Percentiles rank a stretch among this genome's conserved stretches.
phyloP scores from a whole-genome alignment of 257 asterid genomes.

The Jacaranda mimosifolia region DNA sequence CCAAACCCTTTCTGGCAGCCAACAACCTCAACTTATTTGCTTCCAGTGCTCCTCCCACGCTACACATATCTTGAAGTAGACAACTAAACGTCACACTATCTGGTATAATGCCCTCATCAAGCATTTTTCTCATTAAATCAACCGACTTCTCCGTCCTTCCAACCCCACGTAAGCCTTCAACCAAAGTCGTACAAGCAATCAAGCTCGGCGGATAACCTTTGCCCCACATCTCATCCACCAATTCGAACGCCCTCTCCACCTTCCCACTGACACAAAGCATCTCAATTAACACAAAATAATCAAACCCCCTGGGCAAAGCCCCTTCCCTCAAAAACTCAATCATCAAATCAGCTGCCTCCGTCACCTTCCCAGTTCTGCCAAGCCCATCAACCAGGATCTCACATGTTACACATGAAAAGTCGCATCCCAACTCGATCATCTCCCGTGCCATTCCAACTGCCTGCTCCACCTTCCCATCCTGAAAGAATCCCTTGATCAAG shows the following conservation, averaged over 20 bases:
- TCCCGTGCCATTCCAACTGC: slow-evolving; percentile 85
- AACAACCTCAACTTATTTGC: slow-evolving; percentile 79
- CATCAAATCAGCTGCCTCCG: slow-evolving; percentile 68
- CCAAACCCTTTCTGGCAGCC: slow-evolving; percentile 77
- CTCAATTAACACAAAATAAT: slow-evolving; percentile 63
- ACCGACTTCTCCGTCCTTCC: slow-evolving; percentile 54
- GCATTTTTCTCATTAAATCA: slow-evolving; percentile 63
- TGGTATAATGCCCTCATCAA: slow-evolving; percentile 59
- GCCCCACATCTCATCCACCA: slow-evolving; percentile 77
- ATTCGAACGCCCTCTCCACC: slow-evolving; percentile 54
- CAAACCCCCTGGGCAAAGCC: slow-evolving; percentile 65
- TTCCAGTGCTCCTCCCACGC: slow-evolving; percentile 60
- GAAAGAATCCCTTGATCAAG: slow-evolving; percentile 78
- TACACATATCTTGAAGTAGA: slow-evolving; percentile 73
- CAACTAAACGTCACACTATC: slow-evolving; percentile 88
- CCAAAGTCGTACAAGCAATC: slow-evolving; percentile 71
- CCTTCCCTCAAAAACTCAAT: slow-evolving; percentile 63
- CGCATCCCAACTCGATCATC: slow-evolving; percentile 82
- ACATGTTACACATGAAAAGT: slow-evolving; percentile 75
- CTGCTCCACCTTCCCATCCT: slow-evolving; percentile 71
- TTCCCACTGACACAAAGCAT: slow-evolving; percentile 60
- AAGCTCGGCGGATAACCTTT: slow-evolving; percentile 64
- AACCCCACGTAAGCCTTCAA: slow-evolving; percentile 66
- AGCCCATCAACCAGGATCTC: slow-evolving; percentile 82
- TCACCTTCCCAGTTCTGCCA: slow-evolving; percentile 61